Evolutionary conservation across 306 rosid species (phyloP).

Genomic region (Acacia acuminata): DNA sequence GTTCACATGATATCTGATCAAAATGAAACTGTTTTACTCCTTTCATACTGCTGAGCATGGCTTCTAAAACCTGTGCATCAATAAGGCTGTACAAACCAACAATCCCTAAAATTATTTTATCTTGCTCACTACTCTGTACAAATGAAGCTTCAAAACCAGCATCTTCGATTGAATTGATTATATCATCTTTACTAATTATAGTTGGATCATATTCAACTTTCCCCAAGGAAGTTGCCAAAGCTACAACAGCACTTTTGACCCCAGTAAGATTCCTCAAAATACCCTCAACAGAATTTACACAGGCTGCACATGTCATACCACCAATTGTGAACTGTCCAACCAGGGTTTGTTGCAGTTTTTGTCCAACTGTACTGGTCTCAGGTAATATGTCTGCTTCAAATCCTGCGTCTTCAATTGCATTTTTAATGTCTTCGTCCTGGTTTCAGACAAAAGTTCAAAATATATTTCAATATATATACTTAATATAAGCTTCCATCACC

Average conservation of each 20-base stretch:
- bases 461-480: slow-evolving; percentile 27
- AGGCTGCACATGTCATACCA: slow-evolving; percentile 99
- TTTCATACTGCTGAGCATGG: slow-evolving; percentile 59
- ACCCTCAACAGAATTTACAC: slow-evolving; percentile 94
- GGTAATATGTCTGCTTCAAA: slow-evolving; percentile 92
- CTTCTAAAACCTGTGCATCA: slow-evolving; percentile 69
- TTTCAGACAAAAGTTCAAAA: slow-evolving; percentile 32
- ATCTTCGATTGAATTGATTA: slow-evolving; percentile 89
- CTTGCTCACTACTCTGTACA: slow-evolving; percentile 87
- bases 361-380: slow-evolving; percentile 62
- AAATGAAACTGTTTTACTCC: slow-evolving; percentile 72
- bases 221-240: slow-evolving; percentile 89
- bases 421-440: slow-evolving; percentile 83
- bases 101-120: slow-evolving; percentile 67
- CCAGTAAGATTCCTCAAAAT: slow-evolving; percentile 83
- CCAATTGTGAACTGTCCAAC: slow-evolving; percentile 89
- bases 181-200: slow-evolving; percentile 73
- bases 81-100: slow-evolving; percentile 61
- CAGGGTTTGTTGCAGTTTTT: slow-evolving; percentile 57
- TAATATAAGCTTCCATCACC: slow-evolving; percentile 15
- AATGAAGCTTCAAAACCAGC: slow-evolving; percentile 90
- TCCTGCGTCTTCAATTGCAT: slow-evolving; percentile 97
- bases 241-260: slow-evolving; percentile 86
- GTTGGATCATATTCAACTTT: slow-evolving; percentile 90
- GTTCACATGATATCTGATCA: slow-evolving; percentile 58